These are phyloP conservation scores for Oryza officinalis DNA, from an alignment of 176 grass and related monocot genomes.

Conservation along the genomic window DNA sequence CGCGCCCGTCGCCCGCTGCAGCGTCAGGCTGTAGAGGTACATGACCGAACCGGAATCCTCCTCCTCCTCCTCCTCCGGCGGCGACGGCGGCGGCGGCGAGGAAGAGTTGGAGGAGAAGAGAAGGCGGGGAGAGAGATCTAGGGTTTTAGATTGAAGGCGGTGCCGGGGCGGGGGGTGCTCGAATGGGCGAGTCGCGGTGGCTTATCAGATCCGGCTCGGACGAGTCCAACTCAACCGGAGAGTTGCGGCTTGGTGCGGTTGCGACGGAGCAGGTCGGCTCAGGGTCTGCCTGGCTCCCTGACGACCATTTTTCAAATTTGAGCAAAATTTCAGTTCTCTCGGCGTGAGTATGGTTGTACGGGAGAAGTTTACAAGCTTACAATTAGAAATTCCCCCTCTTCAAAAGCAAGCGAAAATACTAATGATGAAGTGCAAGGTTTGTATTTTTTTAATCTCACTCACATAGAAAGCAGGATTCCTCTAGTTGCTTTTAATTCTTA, in stretches of 20 bases:
- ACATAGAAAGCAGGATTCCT: too few relatives aligned
- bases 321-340: not conserved
- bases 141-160: constrained; percentile 39
- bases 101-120: not conserved
- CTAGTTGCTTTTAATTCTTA: too few relatives aligned
- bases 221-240: not conserved
- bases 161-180: constrained; percentile 16
- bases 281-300: not conserved
- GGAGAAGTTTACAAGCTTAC: too few relatives aligned
- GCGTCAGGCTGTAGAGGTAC: constrained; percentile 89
- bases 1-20: constrained; percentile 75
- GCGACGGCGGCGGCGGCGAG: not conserved
- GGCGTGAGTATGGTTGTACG: not conserved
- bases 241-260: not conserved
- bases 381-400: too few relatives aligned
- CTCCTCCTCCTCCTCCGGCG: constrained; percentile 3
- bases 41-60: constrained; percentile 22
- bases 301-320: not conserved
- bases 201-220: not conserved
- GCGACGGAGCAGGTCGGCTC: not conserved
- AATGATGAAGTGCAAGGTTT: too few relatives aligned
- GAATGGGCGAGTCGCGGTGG: not conserved
- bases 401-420: too few relatives aligned
- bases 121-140: constrained; percentile 30
- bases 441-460: too few relatives aligned